Percentiles rank a stretch among this genome's conserved stretches.
Evolutionary conservation across 768 basidiomycete species (phyloP).

Genomic region (Lyophyllum decastes): DNA sequence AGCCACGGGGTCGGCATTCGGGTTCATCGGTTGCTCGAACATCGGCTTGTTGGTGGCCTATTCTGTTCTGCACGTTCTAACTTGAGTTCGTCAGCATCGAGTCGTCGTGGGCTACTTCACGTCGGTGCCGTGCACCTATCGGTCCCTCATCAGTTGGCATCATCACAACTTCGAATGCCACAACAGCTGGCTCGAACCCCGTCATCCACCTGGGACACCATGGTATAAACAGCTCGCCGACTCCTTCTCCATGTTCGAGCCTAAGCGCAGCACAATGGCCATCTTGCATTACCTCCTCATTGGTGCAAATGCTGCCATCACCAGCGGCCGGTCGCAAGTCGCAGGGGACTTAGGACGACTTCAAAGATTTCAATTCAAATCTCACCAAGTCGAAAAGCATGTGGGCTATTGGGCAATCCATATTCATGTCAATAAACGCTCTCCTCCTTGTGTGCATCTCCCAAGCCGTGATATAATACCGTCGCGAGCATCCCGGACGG

Average conservation of each 20-base stretch:
- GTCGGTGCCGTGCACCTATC: conserved; percentile 32
- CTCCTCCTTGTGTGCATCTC: conserved; percentile 25
- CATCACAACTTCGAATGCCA: conserved; percentile 29
- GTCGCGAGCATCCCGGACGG: conserved; percentile 10
- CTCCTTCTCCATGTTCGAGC: conserved; percentile 23
- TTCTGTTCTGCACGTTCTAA: conserved; percentile 3
- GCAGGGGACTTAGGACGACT: conserved; percentile 23
- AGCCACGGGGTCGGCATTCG: conserved; percentile 34
- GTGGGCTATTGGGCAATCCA: conserved; percentile 30
- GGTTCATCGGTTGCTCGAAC: conserved; percentile 24
- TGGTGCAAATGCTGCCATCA: conserved; percentile 31
- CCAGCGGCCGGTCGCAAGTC: conserved; percentile 32
- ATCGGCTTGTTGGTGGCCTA: conserved; percentile 31
- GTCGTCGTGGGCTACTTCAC: conserved; percentile 34
- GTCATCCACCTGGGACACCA: conserved; percentile 16
- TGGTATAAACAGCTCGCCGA: conserved; percentile 21
- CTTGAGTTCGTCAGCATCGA: background rate
- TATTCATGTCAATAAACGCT: conserved; percentile 33
- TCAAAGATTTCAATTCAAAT: conserved; percentile 9
- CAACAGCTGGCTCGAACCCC: conserved; percentile 36
- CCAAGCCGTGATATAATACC: conserved; percentile 25
- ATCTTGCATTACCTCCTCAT: conserved; percentile 30
- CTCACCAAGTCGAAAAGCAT: conserved; percentile 26
- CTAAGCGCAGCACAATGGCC: conserved; percentile 27
- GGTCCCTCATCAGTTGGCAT: conserved; percentile 38